Evolutionary conservation across 345 rosid species (phyloP).

Genomic region (Aegle marmelos): DNA sequence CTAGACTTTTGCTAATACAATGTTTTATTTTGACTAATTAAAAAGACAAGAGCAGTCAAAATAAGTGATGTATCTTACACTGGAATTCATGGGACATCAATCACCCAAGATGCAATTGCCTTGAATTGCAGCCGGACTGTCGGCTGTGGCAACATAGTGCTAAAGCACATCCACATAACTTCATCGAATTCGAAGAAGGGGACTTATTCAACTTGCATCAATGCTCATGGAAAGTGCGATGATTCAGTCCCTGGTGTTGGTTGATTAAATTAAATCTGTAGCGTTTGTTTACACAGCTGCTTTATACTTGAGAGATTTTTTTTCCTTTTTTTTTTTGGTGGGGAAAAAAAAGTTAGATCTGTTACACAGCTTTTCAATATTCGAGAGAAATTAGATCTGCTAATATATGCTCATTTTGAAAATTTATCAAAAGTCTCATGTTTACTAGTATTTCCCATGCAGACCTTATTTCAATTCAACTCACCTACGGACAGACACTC

Average conservation of each 20-base stretch:
- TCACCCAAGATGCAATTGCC: not conserved
- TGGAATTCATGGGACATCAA: constrained; percentile 16
- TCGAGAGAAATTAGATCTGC: too few relatives aligned
- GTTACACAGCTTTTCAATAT: too few relatives aligned
- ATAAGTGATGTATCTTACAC: constrained; percentile 17
- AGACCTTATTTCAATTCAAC: too few relatives aligned
- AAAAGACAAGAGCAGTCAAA: constrained; percentile 9
- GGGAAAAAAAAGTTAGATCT: too few relatives aligned
- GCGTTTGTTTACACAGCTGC: not conserved
- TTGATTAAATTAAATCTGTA: not conserved
- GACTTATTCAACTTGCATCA: not conserved
- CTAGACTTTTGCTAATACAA: not conserved
- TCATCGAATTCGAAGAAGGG: not conserved
- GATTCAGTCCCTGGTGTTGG: not conserved
- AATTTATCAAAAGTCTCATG: too few relatives aligned
- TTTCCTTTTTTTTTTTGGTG: too few relatives aligned
- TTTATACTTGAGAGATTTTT: too few relatives aligned
- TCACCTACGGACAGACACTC: too few relatives aligned
- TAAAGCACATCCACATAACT: not conserved
- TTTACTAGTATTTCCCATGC: too few relatives aligned
- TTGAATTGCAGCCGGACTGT: constrained; percentile 6
- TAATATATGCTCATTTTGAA: too few relatives aligned
- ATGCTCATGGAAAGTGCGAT: constrained; percentile 8
- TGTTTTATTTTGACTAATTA: not conserved
- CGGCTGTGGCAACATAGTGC: constrained; percentile 12